These are phyloP conservation scores for Plasmopara viticola DNA, from an alignment of 352 stramenopile species.

Conservation along the genomic window DNA sequence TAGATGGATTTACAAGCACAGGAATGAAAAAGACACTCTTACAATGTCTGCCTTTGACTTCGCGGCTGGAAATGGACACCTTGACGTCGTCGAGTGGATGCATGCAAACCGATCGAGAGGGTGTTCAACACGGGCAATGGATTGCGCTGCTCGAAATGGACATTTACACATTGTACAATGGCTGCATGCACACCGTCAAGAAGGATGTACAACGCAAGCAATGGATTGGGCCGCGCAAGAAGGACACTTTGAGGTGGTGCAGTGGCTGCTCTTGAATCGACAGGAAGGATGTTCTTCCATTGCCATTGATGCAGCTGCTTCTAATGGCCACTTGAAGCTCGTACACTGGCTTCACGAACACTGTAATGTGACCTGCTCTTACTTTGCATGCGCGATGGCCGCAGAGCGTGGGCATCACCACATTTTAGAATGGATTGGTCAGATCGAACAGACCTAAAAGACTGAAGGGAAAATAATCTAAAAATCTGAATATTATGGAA, in stretches of 20 bases:
- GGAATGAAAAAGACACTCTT: too few species aligned
- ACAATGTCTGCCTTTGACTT: too few species aligned
- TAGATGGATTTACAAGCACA: too few species aligned
- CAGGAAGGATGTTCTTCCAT: too few species aligned
- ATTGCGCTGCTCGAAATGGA: slow-evolving; percentile 13
- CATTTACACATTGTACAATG: slow-evolving; percentile 17
- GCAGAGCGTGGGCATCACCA: slow-evolving; percentile 15
- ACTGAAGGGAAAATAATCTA: too few species aligned
- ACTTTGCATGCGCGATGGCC: slow-evolving; percentile 7
- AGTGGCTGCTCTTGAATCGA: slow-evolving; percentile 19
- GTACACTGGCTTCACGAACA: slow-evolving; percentile 20
- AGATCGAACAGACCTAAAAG: too few species aligned
- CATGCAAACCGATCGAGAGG: too few species aligned
- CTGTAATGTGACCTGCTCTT: slow-evolving; percentile 17
- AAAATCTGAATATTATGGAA: too few species aligned
- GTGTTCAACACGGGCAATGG: slow-evolving; percentile 21
- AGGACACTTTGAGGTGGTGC: slow-evolving; percentile 17
- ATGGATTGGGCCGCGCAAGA: slow-evolving; percentile 21
- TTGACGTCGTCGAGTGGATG: too few species aligned
- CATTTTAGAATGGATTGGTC: slow-evolving; percentile 19
- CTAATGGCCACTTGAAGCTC: slow-evolving; percentile 14
- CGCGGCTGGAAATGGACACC: too few species aligned
- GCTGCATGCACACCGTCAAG: slow-evolving; percentile 12
- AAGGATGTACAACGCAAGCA: slow-evolving; percentile 21
- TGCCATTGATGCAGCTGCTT: slow-evolving; percentile 2